Evolutionary conservation across 2,329 filamentous ascomycete genomes (phyloP).

Genomic region (Curvularia sp.): DNA sequence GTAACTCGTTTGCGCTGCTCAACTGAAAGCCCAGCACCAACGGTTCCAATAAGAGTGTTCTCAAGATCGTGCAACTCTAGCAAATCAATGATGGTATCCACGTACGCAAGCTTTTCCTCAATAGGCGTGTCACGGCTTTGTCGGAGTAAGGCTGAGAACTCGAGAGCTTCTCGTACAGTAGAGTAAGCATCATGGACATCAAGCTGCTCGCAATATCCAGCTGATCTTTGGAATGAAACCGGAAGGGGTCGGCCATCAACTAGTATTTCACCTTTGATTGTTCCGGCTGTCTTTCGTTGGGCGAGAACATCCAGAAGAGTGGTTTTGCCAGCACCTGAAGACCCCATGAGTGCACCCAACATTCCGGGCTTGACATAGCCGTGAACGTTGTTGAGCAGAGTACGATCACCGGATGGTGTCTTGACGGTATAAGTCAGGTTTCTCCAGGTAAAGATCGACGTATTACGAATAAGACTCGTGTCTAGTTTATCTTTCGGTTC

Average conservation of each 20-base stretch:
- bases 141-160: constrained; percentile 43
- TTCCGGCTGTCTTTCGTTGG: constrained; percentile 39
- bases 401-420: constrained; percentile 47
- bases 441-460: constrained; percentile 72
- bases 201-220: constrained; percentile 46
- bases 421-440: constrained; percentile 66
- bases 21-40: constrained; percentile 42
- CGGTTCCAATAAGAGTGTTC: constrained; percentile 35
- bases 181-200: constrained; percentile 40
- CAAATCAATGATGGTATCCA: constrained; percentile 38
- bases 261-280: constrained; percentile 37
- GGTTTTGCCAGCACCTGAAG: constrained; percentile 46
- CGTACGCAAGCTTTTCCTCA: constrained; percentile 38
- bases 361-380: constrained; percentile 63
- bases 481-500: not conserved
- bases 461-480: constrained; percentile 63
- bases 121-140: constrained; percentile 30
- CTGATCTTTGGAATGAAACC: constrained; percentile 42
- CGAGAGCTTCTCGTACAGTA: constrained; percentile 42
- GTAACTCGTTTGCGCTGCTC: constrained; percentile 70
- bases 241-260: constrained; percentile 41
- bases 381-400: constrained; percentile 60
- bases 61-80: constrained; percentile 38
- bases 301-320: constrained; percentile 46
- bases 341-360: constrained; percentile 53